These are phyloP conservation scores for Penicillium frequentans DNA, from an alignment of 2,329 filamentous ascomycete genomes.

Conservation along the genomic window DNA sequence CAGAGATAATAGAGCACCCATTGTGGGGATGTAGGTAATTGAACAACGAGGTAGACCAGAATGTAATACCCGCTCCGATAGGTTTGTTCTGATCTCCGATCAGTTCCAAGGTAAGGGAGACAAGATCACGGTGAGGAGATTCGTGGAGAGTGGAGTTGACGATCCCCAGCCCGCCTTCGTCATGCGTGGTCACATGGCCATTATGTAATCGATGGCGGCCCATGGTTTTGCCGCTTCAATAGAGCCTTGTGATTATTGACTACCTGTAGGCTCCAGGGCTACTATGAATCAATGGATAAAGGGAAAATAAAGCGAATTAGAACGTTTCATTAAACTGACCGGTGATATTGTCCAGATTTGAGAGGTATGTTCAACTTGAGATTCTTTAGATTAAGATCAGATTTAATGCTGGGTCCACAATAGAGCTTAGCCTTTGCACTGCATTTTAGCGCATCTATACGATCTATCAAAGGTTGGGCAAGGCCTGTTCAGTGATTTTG, in stretches of 20 bases:
- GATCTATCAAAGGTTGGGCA: background rate
- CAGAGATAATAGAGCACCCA: conserved; percentile 90
- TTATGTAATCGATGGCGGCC: background rate
- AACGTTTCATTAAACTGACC: fast-evolving
- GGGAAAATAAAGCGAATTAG: background rate
- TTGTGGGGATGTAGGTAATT: conserved; percentile 42
- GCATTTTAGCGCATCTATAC: background rate
- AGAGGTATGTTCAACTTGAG: background rate
- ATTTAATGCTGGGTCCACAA: background rate
- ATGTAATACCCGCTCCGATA: background rate
- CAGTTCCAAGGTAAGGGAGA: background rate
- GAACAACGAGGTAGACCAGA: background rate
- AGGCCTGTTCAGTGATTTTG: background rate
- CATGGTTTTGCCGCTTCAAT: background rate
- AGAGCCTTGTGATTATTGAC: background rate
- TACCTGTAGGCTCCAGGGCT: background rate
- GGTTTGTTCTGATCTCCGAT: background rate
- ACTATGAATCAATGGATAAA: background rate
- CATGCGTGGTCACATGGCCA: background rate
- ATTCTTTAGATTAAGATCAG: background rate
- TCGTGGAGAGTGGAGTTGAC: background rate
- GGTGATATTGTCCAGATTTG: background rate
- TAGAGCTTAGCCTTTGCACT: background rate
- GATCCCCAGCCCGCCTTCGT: conserved; percentile 4
- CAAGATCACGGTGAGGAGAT: background rate